A percentile compares a stretch with the other conserved stretches of the same genome.
Evolutionary conservation across 108 stramenopile species (phyloP).

Genomic region (Cylindrotheca closterium): DNA sequence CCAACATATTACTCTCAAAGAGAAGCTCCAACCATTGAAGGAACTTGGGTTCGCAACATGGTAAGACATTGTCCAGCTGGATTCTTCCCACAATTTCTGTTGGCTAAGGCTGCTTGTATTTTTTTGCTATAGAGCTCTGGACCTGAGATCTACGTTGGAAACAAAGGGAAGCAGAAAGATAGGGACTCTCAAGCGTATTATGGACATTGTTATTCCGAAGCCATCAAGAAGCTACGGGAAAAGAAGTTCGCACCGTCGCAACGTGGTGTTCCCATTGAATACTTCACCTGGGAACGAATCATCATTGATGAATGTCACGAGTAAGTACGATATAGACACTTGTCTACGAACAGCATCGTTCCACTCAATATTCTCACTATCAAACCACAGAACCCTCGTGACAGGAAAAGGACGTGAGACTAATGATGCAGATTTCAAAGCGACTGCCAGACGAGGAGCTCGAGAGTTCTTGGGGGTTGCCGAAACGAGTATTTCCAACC

Average conservation of each 20-base stretch:
- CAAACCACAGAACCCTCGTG: too few relatives aligned
- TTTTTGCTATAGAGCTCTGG: conserved; percentile 24
- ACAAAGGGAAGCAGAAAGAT: conserved; percentile 22
- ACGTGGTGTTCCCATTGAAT: conserved; percentile 74
- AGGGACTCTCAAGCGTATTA: conserved; percentile 34
- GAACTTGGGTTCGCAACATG: conserved; percentile 56
- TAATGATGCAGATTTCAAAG: conserved; percentile 35
- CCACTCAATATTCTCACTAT: too few relatives aligned
- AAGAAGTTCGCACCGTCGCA: conserved; percentile 46
- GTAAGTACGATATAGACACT: too few relatives aligned
- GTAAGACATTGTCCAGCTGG: conserved; percentile 53
- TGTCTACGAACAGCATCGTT: conserved; percentile 48
- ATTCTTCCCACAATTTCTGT: neutral
- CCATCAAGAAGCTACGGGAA: conserved; percentile 52
- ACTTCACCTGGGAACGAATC: conserved; percentile 71
- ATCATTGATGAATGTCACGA: conserved; percentile 83
- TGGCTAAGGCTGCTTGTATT: neutral
- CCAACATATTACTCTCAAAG: conserved; percentile 39
- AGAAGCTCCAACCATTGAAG: conserved; percentile 57
- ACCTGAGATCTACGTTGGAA: conserved; percentile 55
- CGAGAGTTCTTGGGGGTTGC: conserved; percentile 71
- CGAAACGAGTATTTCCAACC: conserved; percentile 43
- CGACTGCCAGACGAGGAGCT: conserved; percentile 60
- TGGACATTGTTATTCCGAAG: conserved; percentile 51
- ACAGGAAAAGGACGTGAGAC: too few relatives aligned